Evolutionary conservation across 192 early-diverging fungal species (phyloP), one percentile per base, ranked within the genome.

Genomic region (Coemansia sp.): DNA sequence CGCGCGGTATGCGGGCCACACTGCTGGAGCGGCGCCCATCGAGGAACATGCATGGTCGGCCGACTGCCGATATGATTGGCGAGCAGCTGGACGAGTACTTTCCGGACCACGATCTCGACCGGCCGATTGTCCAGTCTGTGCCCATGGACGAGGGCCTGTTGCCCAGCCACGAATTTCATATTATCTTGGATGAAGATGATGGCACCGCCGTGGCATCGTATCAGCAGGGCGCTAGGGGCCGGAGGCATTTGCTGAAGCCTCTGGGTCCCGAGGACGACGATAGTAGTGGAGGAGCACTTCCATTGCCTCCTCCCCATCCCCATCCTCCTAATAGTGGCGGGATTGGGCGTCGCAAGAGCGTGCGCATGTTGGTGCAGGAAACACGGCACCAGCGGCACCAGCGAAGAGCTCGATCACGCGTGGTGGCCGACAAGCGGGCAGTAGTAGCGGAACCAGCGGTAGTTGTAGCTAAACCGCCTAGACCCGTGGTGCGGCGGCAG

Each of bases 61-160:
- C 92, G 8, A 86, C 89, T 0, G 72, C 88, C 3, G 89, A 91
- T 29, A 83, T 85, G 39, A 84, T 93, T 51, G 84, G 82, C 24
- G 84, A 90, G 46, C 84, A 92, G 60, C 76, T 92, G 54, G 89
- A 90, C 40, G 76, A 86, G 64, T 93, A 88, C 64, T 89, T 93
- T 64, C 90, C 90, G 25, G 86, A 79, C n/a, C 89, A 92, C 45
- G 89, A 93, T 60, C 68, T 93, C 46, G 92, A 93, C 62, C 79
- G 84, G 46, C 88, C 85, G n/a, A 90, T 92, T 53, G 79, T 89
- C 17, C 87, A 88, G 68, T 56, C 75, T 6, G 69, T 84, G 42
- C 65, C 73, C 0, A 60, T 79, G 7, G 68, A 69, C 27, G 67
- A 46, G 17, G 76, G 60, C 9, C 24, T 57, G 66, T 35, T 73